A percentile compares a stretch with the other conserved stretches of the same genome.
These are phyloP conservation scores for Emmonsiellopsis sp. DNA, from an alignment of 2,329 filamentous ascomycete species.

Conservation along the genomic window DNA sequence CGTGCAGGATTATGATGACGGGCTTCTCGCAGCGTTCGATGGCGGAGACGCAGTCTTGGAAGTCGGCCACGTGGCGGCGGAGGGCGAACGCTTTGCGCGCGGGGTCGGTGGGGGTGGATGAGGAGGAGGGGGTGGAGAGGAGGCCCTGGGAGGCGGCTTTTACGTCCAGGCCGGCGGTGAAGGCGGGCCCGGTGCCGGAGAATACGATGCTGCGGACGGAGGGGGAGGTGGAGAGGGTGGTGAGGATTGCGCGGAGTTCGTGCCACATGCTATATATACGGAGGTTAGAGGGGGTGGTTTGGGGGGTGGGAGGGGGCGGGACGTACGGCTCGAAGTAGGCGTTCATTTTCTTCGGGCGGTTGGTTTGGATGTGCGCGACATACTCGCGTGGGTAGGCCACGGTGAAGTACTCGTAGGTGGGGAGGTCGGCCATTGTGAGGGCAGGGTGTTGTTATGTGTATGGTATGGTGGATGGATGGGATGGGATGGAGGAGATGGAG, in stretches of 20 bases:
- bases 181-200: constrained; percentile 74
- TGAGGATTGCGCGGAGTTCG: constrained; percentile 66
- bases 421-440: constrained; percentile 2
- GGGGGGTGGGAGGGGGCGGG: neutral
- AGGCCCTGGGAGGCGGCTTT: constrained; percentile 52
- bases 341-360: constrained; percentile 78
- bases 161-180: constrained; percentile 80
- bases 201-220: constrained; percentile 69
- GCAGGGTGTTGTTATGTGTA: neutral
- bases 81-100: constrained; percentile 55
- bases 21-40: constrained; percentile 87
- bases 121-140: constrained; percentile 28
- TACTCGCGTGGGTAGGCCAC: constrained; percentile 61
- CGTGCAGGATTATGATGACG: constrained; percentile 74
- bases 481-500: too few relatives aligned
- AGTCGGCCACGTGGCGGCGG: constrained; percentile 62
- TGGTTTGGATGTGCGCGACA: constrained; percentile 88
- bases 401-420: constrained; percentile 51
- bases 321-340: constrained; percentile 63
- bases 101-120: constrained; percentile 38
- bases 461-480: neutral
- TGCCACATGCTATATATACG: constrained; percentile 60
- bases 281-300: neutral
- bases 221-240: constrained; percentile 59
- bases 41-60: constrained; percentile 67